Conservation (phyloP, 495 filamentous ascomycete species). For the Tetracladium setigerum region DNA sequence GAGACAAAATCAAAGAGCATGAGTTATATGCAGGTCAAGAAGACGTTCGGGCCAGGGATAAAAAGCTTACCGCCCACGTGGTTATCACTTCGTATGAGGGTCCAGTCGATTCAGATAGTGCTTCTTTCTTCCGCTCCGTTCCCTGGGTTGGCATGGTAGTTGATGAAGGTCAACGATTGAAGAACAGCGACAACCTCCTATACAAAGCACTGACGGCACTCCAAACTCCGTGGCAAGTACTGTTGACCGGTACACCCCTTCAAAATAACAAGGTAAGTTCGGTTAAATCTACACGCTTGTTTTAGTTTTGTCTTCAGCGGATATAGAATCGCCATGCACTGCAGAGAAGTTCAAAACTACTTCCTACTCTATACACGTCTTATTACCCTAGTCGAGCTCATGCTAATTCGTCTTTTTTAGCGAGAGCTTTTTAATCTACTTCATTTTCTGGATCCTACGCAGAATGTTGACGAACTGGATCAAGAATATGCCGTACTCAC, state of each 20-base stretch:
- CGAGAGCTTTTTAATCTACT: slow-evolving; percentile 91
- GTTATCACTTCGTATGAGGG: slow-evolving; percentile 94
- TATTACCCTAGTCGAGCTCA: no score
- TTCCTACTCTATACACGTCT: no score
- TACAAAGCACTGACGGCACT: slow-evolving; percentile 66
- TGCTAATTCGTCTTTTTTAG: neutral
- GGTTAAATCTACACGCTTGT: no score
- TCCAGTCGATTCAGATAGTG: slow-evolving; percentile 59
- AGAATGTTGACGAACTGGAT: slow-evolving; percentile 67
- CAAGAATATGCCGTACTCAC: slow-evolving; percentile 65
- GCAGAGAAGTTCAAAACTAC: no score
- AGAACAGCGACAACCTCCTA: slow-evolving; percentile 80
- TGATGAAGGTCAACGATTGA: slow-evolving; percentile 93
- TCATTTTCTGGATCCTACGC: slow-evolving; percentile 71
- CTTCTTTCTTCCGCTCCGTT: slow-evolving; percentile 52
- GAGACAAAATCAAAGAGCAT: slow-evolving; percentile 62
- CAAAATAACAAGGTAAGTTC: slow-evolving; percentile 70
- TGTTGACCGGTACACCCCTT: slow-evolving; percentile 85
- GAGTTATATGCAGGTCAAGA: slow-evolving; percentile 67
- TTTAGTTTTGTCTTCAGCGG: no score
- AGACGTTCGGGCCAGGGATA: slow-evolving; percentile 49
- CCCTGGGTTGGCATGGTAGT: slow-evolving; percentile 87
- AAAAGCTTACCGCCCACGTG: slow-evolving; percentile 45
- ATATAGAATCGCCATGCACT: no score
- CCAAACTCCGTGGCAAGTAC: slow-evolving; percentile 68